These are phyloP conservation scores for Talaromyces sp. DNA, from an alignment of 2,329 filamentous ascomycete genomes.

Conservation along the genomic window DNA sequence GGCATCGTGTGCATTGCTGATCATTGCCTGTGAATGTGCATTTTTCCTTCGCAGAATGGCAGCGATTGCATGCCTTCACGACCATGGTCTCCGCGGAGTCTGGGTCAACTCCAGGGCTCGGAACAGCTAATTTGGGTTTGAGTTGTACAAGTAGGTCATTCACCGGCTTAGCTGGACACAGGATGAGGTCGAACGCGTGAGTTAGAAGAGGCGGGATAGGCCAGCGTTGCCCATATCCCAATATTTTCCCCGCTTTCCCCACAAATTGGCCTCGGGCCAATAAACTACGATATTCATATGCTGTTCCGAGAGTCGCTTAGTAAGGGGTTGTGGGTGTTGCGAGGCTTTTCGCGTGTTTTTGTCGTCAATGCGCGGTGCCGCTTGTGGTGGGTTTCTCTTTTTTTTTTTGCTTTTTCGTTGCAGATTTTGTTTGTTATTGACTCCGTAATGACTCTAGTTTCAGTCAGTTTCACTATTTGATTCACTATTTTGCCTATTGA, in stretches of 20 bases:
- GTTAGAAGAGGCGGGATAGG: conserved; percentile 1
- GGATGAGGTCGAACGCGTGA: conserved; percentile 1
- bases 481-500: no score
- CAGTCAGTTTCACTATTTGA: no score
- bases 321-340: background rate
- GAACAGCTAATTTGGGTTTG: background rate
- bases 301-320: background rate
- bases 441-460: no score
- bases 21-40: conserved; percentile 18
- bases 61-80: conserved; percentile 24
- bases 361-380: no score
- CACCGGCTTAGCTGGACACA: background rate
- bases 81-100: conserved; percentile 7
- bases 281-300: background rate
- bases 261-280: conserved; percentile 4
- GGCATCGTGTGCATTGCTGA: conserved; percentile 22
- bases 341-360: background rate
- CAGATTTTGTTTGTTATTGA: no score
- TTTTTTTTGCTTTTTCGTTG: no score
- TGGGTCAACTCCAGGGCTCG: background rate
- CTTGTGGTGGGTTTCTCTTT: background rate
- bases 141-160: background rate
- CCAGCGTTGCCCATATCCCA: conserved; percentile 1
- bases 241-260: conserved; percentile 11
- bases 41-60: conserved; percentile 22